These are phyloP conservation scores for Mayamaea pseudoterrestris DNA, from an alignment of 108 stramenopile species.

Conservation along the genomic window DNA sequence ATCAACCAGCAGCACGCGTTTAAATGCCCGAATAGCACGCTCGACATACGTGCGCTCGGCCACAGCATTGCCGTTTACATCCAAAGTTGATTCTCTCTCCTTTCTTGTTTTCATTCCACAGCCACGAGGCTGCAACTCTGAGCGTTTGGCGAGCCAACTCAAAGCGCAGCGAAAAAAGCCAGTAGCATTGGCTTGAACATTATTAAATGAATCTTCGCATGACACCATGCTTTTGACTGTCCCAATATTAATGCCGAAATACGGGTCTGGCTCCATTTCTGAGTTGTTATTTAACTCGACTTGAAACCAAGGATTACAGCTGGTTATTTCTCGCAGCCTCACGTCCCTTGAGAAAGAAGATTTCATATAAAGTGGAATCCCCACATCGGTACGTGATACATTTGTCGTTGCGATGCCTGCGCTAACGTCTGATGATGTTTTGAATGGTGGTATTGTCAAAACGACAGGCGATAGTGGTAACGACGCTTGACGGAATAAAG, in stretches of 20 bases:
- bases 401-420: background rate
- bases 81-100: too few species aligned
- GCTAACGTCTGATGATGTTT: background rate
- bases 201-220: slow-evolving; percentile 6
- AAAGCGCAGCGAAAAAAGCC: slow-evolving; percentile 53
- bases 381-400: background rate
- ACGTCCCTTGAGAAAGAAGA: slow-evolving; percentile 34
- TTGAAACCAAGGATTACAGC: slow-evolving; percentile 41
- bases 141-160: slow-evolving; percentile 51
- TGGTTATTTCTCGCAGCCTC: slow-evolving; percentile 16
- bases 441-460: background rate
- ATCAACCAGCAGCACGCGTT: background rate
- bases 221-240: slow-evolving; percentile 3
- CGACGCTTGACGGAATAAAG: slow-evolving; percentile 1
- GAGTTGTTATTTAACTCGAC: slow-evolving; percentile 8
- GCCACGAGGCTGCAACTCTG: slow-evolving; percentile 45
- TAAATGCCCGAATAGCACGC: slow-evolving; percentile 7
- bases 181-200: slow-evolving; percentile 6
- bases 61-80: too few species aligned
- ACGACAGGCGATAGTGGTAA: background rate
- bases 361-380: slow-evolving; percentile 14
- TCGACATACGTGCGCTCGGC: background rate
- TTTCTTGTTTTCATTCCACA: too few species aligned
- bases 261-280: background rate
- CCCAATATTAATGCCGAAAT: slow-evolving; percentile 9